A percentile compares a stretch with the other conserved stretches of the same genome.
Evolutionary conservation across 2,329 filamentous ascomycete species (phyloP).

Genomic region (Xylaria sp.): DNA sequence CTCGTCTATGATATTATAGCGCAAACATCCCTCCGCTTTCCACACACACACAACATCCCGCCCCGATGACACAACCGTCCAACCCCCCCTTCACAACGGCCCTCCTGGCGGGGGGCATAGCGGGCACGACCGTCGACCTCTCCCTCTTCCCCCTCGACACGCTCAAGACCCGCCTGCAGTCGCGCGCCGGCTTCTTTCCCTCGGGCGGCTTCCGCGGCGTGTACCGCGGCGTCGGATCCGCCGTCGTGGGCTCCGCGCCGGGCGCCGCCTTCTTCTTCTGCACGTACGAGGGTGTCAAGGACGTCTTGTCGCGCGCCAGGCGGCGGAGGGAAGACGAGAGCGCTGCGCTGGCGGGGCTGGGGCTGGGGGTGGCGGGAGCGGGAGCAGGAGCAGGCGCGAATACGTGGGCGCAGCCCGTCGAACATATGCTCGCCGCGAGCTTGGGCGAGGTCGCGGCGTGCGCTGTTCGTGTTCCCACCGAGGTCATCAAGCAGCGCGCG

Average conservation of each 20-base stretch:
- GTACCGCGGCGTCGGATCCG: conserved; percentile 90
- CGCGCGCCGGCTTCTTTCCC: conserved; percentile 77
- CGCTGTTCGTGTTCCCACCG: conserved; percentile 90
- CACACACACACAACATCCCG: not conserved
- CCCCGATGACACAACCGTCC: conserved; percentile 38
- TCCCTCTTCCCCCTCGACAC: conserved; percentile 98
- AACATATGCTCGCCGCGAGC: conserved; percentile 87
- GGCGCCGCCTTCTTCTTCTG: conserved; percentile 98
- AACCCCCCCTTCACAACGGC: conserved; percentile 66
- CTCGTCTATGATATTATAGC: not conserved
- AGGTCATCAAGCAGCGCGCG: conserved; percentile 96
- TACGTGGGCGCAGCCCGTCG: conserved; percentile 50
- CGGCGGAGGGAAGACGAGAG: conserved; percentile 20
- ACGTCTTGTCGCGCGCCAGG: conserved; percentile 26
- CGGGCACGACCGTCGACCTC: conserved; percentile 95
- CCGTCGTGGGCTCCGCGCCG: conserved; percentile 89
- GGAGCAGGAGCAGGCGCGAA: conserved; percentile 32
- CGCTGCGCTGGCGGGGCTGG: not conserved
- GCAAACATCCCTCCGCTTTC: not conserved
- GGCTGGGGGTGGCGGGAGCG: conserved; percentile 26
- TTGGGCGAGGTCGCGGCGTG: conserved; percentile 93
- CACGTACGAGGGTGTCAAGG: conserved; percentile 84
- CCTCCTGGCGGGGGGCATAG: conserved; percentile 84
- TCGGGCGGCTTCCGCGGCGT: conserved; percentile 90
- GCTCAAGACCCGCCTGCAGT: conserved; percentile 96